A percentile compares a stretch with the other conserved stretches of the same genome.
These are phyloP conservation scores for Cadophora gregata DNA, from an alignment of 2,329 filamentous ascomycete genomes.

Conservation along the genomic window DNA sequence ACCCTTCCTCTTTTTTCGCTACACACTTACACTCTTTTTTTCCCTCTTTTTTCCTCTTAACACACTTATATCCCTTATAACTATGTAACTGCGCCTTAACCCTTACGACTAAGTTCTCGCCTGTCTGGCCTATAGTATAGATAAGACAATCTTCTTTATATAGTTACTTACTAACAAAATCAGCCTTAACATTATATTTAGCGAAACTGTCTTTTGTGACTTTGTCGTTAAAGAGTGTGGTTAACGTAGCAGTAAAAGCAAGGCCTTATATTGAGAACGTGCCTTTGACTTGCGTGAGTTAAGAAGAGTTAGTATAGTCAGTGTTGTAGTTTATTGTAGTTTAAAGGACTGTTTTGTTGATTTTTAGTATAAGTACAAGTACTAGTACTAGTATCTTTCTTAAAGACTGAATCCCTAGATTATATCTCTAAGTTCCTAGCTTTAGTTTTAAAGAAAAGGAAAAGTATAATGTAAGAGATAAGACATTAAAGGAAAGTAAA, in stretches of 20 bases:
- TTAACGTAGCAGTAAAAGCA: slow-evolving; percentile 46
- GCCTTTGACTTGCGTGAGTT: slow-evolving; percentile 49
- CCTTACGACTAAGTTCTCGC: slow-evolving; percentile 48
- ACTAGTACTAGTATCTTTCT: too few species aligned
- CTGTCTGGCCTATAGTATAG: slow-evolving; percentile 51
- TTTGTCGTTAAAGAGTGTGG: slow-evolving; percentile 42
- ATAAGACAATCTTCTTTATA: slow-evolving; percentile 53
- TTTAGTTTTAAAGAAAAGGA: too few species aligned
- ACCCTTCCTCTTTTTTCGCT: too few species aligned
- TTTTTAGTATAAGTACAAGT: too few species aligned
- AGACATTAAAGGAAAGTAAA: too few species aligned
- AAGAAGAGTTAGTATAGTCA: slow-evolving; percentile 45
- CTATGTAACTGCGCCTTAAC: slow-evolving; percentile 43
- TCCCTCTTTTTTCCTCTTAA: background rate
- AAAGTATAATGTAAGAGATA: too few species aligned
- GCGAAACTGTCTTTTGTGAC: slow-evolving; percentile 46
- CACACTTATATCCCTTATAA: background rate
- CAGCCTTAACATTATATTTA: slow-evolving; percentile 46
- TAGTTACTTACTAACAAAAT: slow-evolving; percentile 47
- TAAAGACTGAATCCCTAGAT: too few species aligned
- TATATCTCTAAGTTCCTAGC: too few species aligned
- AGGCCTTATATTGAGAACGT: slow-evolving; percentile 44
- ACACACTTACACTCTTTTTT: too few species aligned
- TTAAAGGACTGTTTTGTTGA: slow-evolving; percentile 35
- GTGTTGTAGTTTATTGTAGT: slow-evolving; percentile 50